Percentiles rank a stretch among this genome's conserved stretches.
These are phyloP conservation scores for Leccinum broughii DNA, from an alignment of 768 basidiomycete species.

Conservation along the genomic window DNA sequence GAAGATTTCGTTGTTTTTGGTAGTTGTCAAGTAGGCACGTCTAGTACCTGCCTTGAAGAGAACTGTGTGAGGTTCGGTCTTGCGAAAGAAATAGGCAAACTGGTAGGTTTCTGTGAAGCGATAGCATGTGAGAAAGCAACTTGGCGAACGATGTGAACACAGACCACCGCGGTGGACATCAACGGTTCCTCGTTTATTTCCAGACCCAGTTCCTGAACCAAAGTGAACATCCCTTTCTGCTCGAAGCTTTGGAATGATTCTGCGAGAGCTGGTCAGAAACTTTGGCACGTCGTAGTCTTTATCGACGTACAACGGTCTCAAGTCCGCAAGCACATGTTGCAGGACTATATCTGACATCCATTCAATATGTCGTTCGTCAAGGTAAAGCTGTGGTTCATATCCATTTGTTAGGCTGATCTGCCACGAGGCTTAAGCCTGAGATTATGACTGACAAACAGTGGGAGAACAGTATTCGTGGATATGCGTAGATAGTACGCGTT, in stretches of 20 bases:
- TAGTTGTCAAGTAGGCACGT: not conserved
- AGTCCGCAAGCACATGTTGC: constrained; percentile 77
- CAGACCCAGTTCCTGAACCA: constrained; percentile 39
- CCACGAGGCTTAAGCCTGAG: not conserved
- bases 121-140: constrained; percentile 6
- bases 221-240: constrained; percentile 52
- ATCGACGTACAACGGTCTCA: constrained; percentile 62
- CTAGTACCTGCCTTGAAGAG: constrained; percentile 67
- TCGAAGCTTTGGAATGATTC: constrained; percentile 66
- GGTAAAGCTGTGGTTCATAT: constrained; percentile 57
- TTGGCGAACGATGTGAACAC: not conserved
- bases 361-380: constrained; percentile 82
- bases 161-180: constrained; percentile 85
- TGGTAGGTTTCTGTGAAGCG: constrained; percentile 71
- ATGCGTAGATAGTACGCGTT: constrained; percentile 85
- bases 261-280: constrained; percentile 29
- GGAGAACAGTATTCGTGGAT: constrained; percentile 70
- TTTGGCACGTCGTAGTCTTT: not conserved
- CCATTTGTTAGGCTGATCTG: constrained; percentile 8
- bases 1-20: not conserved
- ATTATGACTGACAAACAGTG: constrained; percentile 61
- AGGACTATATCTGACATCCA: constrained; percentile 90
- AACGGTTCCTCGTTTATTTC: constrained; percentile 66
- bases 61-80: constrained; percentile 78
- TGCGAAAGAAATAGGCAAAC: constrained; percentile 87